Base-by-base conservation (phyloP, 345 rosid species). In the Physaria fendleri region DNA sequence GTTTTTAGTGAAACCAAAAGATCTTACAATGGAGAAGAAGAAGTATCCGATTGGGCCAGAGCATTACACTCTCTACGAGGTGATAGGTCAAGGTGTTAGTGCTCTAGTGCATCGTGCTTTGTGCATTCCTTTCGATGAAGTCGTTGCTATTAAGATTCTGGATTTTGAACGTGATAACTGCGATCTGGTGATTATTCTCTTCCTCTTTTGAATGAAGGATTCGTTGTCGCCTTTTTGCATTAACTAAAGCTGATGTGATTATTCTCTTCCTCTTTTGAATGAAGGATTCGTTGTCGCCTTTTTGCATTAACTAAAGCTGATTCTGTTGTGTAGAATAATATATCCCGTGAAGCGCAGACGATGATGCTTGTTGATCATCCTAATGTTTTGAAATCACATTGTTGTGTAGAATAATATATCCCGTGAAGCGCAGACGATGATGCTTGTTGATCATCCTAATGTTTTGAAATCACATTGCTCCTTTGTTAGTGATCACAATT, bases 361-460 rank as follows among this genome's bases (percentile, higher is more conserved):
- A 93, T 93, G 99, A 71, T 87, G 73, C 79, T 93, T 79, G 83
- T 87, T 20, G 95, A 89, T 71, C 97, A 93, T 73, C 88, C 89
- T 21, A 93, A 89, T 74, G 85, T 93, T 49, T 87, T 93, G 71
- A 85, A 81, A 71, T 90, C 99, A 5, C 88, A 85, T 65, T n/a
- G n/a, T n/a, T n/a, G 37, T 1, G 39, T 74, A 93, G 99, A 77
- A 70, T 48, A 93, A 80, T 11, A 77, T 93, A 28, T 89, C 79
- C 20, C 91, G 97, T 43, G 99, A 89, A 81, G 99, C 90, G 15
- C 99, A 93, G 62, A 89, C 91, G 30, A 93, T 93, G 99, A 71
- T 87, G 73, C 79, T 93, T 79, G 83, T 87, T 20, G 95, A 89
- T 71, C 97, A 93, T 73, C 88, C 89, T 21, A 93, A 89, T 74